Percentiles rank a stretch among this genome's conserved stretches.
Evolutionary conservation across 345 rosid species (phyloP).

Genomic region (Eucalyptus globulus): DNA sequence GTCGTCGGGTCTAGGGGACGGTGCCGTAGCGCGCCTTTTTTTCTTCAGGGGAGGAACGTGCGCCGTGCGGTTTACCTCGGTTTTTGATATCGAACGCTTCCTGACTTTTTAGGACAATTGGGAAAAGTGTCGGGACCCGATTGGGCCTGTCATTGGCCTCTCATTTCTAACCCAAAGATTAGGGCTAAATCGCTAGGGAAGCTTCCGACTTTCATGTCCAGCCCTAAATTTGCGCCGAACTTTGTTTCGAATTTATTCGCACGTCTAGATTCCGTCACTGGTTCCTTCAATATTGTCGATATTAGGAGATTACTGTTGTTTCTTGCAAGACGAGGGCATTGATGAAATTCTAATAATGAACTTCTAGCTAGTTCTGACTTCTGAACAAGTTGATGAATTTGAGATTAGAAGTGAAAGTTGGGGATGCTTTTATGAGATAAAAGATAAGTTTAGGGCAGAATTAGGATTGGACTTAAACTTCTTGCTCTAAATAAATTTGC

Average conservation of each 20-base stretch:
- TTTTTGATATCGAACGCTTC: not conserved
- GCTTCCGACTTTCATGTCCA: not conserved
- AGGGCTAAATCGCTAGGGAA: not conserved
- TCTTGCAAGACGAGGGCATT: not conserved
- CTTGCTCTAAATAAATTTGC: too few relatives aligned
- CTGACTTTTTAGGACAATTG: not conserved
- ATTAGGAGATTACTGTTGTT: too few relatives aligned
- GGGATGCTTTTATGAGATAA: too few relatives aligned
- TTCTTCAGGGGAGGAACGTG: not conserved
- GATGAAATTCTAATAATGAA: not conserved
- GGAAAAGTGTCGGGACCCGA: not conserved
- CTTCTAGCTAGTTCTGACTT: too few relatives aligned
- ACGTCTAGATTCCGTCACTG: too few relatives aligned
- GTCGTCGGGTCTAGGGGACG: not conserved
- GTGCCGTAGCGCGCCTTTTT: not conserved
- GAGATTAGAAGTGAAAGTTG: rapidly evolving
- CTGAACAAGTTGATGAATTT: not conserved
- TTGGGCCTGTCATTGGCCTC: not conserved
- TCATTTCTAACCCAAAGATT: not conserved
- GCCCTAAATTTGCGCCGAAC: not conserved
- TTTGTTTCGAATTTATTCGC: too few relatives aligned
- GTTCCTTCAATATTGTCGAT: too few relatives aligned
- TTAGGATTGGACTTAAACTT: too few relatives aligned
- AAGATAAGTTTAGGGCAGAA: too few relatives aligned
- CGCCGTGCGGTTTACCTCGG: not conserved